Evolutionary conservation across 371 early-diverging fungal species (phyloP).

Genomic region (Apophysomyces trapeziformis): DNA sequence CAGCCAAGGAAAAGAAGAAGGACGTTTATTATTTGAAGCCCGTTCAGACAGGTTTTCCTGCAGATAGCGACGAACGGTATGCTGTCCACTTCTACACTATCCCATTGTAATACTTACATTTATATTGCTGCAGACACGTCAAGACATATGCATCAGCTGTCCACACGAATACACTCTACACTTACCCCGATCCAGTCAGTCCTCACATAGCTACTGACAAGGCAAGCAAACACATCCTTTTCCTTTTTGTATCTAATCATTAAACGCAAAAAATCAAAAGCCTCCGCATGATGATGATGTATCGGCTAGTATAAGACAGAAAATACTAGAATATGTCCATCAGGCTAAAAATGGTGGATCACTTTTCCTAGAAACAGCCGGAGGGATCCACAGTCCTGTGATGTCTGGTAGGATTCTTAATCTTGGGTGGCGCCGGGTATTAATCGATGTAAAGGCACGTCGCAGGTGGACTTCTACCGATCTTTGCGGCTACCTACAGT

Average conservation of each 20-base stretch:
- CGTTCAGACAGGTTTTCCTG: conserved; percentile 85
- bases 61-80: conserved; percentile 78
- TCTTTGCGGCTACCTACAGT: conserved; percentile 72
- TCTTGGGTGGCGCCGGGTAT: neutral
- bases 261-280: conserved; percentile 22
- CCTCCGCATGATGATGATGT: conserved; percentile 55
- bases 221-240: conserved; percentile 27
- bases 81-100: neutral
- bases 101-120: neutral
- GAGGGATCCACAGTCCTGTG: conserved; percentile 80
- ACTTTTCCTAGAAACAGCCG: conserved; percentile 70
- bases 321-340: conserved; percentile 38
- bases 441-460: conserved; percentile 44
- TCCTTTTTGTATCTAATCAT: neutral
- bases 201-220: conserved; percentile 73
- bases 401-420: conserved; percentile 64
- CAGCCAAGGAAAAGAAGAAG: conserved; percentile 44
- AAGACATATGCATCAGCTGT: conserved; percentile 49
- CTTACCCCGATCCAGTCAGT: conserved; percentile 78
- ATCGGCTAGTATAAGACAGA: conserved; percentile 45
- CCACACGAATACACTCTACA: conserved; percentile 60
- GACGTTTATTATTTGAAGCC: conserved; percentile 79
- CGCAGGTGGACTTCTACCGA: conserved; percentile 79
- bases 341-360: conserved; percentile 47
- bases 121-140: conserved; percentile 57